Base-by-base conservation (phyloP, 106 monocot genomes). In the Cymbidium sinense region DNA sequence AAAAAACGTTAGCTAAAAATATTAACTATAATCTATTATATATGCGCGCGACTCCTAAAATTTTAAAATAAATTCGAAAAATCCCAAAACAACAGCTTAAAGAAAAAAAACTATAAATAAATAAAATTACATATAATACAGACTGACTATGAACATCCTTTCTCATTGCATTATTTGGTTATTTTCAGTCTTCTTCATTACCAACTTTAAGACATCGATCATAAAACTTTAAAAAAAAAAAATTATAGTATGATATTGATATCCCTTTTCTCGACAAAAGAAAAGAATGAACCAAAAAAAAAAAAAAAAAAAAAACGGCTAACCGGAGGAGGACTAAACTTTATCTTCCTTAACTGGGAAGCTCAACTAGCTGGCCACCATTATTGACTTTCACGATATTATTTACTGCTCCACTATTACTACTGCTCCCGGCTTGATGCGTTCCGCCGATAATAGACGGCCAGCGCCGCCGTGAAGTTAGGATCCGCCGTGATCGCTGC, bases 401-500 rank as follows among this genome's bases (percentile, higher is more conserved):
- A 62, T 70, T 35, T 43, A 15, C 71, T 37, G 7, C 36, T 3
- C 50, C 50, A 6, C 29, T 29, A 30, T 47, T 74, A 52, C 28
- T 75, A 23, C 35, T 65, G 28, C 44, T 80, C 8, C 64, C 73
- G 23, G 18, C 75, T 28, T 27, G 44, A 13, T 34, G 34, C 19
- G 51, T 74, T 2, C 80, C 80, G 30, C 80, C 80, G 37, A 80
- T 80, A 30, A 80, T 80, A 0, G 75, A 64, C 4, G 0, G 80
- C 75, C 17, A 75, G 55, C 8, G 80, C 80, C 1, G 80, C 80
- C 8, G 80, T 75, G 19, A 80, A 80, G 31, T 80, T 80, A 29
- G 80, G 80, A 65, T 80, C 75, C 11, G 80, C 75, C 2, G 80
- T 75, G 34, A 80, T 80, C 13, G 80, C 80, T 0, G 75, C 75